Base-by-base conservation (phyloP, 768 basidiomycete species). In the Termitomyces sp. region DNA sequence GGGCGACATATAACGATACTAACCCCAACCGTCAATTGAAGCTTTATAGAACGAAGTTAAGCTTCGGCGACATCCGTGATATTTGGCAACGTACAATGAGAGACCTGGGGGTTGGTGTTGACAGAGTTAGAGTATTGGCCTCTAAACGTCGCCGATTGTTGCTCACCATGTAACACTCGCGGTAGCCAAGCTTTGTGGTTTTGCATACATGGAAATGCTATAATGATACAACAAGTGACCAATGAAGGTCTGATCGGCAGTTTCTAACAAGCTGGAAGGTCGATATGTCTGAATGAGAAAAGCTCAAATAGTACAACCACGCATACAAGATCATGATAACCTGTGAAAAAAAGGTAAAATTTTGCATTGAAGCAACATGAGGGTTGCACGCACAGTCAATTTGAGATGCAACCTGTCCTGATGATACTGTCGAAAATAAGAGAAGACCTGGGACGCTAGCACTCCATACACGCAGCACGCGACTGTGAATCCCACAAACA, bases 151-250 rank as follows among this genome's bases (percentile, higher is more conserved):
- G 14, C n/a, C 59, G 23, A 28, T 30, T 56, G 5, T 33, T 23
- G n/a, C 78, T 40, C 48, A 83, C 83, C 83, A 85, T 36, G 75
- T 74, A 14, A 73, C 79, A 44, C 68, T 74, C 12, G 70, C 77
- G 46, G 66, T 58, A 8, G 71, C 26, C 8, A 84, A 70, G 0
- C 71, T 76, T 9, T 59, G 0, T 1, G 76, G 63, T 54, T 79
- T 69, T 40, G 71, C 67, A 40, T 68, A 82, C 57, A 80, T 79
- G 30, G 74, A 72, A 58, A 88, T 72, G 7, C 75, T 67, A 65
- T 87, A 88, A 61, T 73, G 80, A 68, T 88, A 88, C 43, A 81
- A 70, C 20, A 79, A 68, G 62, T 87, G 82, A 0, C 74, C 82
- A 57, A 86, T 81, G 67, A 88, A 78, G 7, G 66, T 72, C 66